Evolutionary conservation across 257 asterid genomes (phyloP).

Genomic region (Nicotiana tabacum): DNA sequence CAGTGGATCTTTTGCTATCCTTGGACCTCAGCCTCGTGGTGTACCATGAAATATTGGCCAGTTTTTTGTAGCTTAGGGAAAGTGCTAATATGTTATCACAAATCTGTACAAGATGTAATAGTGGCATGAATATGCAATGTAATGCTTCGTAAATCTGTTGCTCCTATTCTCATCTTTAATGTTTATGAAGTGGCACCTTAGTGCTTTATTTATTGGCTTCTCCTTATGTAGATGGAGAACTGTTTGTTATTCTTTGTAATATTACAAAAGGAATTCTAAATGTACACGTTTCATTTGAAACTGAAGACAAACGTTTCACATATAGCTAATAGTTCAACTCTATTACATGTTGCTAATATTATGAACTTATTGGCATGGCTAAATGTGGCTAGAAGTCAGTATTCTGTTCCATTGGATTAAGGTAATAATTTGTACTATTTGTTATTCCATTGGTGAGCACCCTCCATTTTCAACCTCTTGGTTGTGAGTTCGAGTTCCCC

Average conservation of each 20-base stretch:
- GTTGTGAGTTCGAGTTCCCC: no score
- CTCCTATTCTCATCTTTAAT: background rate
- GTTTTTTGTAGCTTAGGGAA: background rate
- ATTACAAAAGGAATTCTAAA: background rate
- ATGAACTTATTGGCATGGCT: no score
- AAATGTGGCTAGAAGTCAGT: no score
- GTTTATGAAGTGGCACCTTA: background rate
- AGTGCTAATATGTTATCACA: background rate
- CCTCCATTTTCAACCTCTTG: no score
- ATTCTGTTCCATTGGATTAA: no score
- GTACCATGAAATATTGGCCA: slow-evolving; percentile 5
- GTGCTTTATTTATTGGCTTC: background rate
- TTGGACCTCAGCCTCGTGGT: background rate
- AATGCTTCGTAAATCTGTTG: background rate
- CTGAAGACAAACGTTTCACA: background rate
- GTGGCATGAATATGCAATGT: background rate
- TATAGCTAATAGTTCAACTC: background rate
- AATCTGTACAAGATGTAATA: background rate
- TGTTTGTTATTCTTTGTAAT: background rate
- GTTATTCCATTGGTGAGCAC: no score
- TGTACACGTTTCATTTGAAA: background rate
- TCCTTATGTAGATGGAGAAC: background rate
- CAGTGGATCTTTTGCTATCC: background rate
- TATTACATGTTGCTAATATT: no score
- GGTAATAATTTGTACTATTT: no score